phyloP scores from a whole-genome alignment of 106 monocot species.

The Acorus gramineus region DNA sequence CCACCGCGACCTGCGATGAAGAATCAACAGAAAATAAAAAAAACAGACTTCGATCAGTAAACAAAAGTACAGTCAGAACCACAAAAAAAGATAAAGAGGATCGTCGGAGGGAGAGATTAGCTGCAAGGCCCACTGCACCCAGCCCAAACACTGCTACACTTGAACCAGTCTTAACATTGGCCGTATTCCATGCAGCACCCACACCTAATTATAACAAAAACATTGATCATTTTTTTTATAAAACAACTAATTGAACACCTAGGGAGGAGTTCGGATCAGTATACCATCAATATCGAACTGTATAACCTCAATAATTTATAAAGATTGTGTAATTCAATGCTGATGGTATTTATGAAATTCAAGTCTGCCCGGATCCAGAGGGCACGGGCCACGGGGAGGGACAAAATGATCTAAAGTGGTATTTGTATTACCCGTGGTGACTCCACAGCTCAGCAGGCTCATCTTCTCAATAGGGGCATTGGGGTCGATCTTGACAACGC shows the following conservation, averaged over 20 bases:
- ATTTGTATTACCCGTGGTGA: constrained; percentile 56
- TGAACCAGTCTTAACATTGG: constrained; percentile 56
- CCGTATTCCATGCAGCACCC: constrained; percentile 90
- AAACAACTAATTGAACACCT: background rate
- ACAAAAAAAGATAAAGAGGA: no score
- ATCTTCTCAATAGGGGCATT: constrained; percentile 45
- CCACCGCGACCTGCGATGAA: constrained; percentile 43
- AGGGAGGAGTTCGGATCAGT: no score
- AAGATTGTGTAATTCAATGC: no score
- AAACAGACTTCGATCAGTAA: no score
- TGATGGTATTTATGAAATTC: no score
- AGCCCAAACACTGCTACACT: constrained; percentile 73
- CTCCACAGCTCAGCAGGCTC: constrained; percentile 79
- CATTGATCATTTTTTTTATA: background rate
- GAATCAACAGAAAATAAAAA: background rate
- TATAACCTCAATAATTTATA: no score
- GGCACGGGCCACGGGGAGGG: background rate
- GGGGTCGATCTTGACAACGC: constrained; percentile 50
- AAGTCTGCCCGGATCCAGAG: no score
- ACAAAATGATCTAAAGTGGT: background rate
- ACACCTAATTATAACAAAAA: constrained; percentile 27
- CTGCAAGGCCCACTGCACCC: constrained; percentile 78
- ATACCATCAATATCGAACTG: no score
- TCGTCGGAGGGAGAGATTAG: constrained; percentile 1
- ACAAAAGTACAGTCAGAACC: no score